Conservation (phyloP, 2,329 filamentous ascomycete genomes). For the Penicillium sp. region DNA sequence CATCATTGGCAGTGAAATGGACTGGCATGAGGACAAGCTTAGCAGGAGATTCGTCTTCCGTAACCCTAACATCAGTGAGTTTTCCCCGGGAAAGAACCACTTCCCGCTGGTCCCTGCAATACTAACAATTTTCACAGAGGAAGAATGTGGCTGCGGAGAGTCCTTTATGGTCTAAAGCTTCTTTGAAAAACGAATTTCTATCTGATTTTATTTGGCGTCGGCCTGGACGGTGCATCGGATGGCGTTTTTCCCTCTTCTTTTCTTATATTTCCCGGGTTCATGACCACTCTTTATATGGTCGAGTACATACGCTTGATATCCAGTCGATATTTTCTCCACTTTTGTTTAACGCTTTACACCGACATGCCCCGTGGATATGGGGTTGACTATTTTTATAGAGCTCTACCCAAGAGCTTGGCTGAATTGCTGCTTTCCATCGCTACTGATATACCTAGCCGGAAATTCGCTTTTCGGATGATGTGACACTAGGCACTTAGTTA, state of each 20-base stretch:
- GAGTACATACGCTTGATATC: constrained; percentile 30
- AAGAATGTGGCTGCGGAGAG: constrained; percentile 94
- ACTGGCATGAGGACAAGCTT: constrained; percentile 96
- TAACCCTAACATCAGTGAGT: constrained; percentile 98
- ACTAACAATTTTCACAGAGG: constrained; percentile 65
- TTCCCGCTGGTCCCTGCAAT: background rate
- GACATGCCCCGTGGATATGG: background rate
- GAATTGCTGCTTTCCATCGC: background rate
- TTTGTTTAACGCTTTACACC: constrained; percentile 9
- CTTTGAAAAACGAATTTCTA: constrained; percentile 16
- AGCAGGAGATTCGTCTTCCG: constrained; percentile 90
- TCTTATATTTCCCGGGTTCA: constrained; percentile 5
- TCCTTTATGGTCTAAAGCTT: constrained; percentile 77
- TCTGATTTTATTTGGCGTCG: constrained; percentile 25
- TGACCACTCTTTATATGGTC: constrained; percentile 17
- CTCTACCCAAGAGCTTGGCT: constrained; percentile 1
- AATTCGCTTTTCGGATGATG: background rate
- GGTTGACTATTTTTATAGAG: constrained; percentile 3
- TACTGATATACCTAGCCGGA: background rate
- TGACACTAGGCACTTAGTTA: constrained; percentile 6
- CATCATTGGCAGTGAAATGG: constrained; percentile 99
- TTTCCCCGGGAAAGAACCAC: constrained; percentile 1
- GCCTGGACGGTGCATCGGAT: constrained; percentile 38
- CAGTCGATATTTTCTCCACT: constrained; percentile 19
- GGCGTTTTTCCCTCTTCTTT: constrained; percentile 42